Conservation (phyloP, 2,329 filamentous ascomycete species). For the Neofusicoccum kwambonambiense region DNA sequence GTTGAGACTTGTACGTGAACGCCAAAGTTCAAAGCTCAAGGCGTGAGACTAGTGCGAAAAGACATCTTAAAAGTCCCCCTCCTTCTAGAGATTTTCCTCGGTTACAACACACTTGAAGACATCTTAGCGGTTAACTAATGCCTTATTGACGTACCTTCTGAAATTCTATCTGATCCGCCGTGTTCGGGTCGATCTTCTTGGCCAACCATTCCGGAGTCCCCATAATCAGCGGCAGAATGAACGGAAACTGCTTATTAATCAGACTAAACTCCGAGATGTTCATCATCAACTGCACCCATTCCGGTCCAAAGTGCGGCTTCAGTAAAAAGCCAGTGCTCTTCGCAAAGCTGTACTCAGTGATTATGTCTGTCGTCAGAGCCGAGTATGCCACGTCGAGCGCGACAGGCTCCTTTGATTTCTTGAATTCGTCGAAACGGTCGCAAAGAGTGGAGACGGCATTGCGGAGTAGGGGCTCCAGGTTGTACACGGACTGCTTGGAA, state of each 20-base stretch:
- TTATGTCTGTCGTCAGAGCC: conserved; percentile 22
- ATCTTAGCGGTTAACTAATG: too few relatives aligned
- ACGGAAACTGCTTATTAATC: conserved; percentile 15
- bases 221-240: not conserved
- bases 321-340: conserved; percentile 21
- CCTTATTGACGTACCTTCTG: not conserved
- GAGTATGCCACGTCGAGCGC: conserved; percentile 12
- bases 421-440: conserved; percentile 10
- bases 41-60: too few relatives aligned
- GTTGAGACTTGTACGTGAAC: too few relatives aligned
- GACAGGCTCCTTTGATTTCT: conserved; percentile 10
- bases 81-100: too few relatives aligned
- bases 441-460: conserved; percentile 25
- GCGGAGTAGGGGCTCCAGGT: conserved; percentile 25
- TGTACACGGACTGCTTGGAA: conserved; percentile 25
- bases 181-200: conserved; percentile 1
- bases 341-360: conserved; percentile 25
- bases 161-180: not conserved
- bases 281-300: not conserved
- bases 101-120: too few relatives aligned
- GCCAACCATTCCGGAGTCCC: not conserved
- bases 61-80: too few relatives aligned
- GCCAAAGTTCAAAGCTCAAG: too few relatives aligned
- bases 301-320: conserved; percentile 20
- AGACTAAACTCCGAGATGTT: not conserved